Percentiles rank a stretch among this genome's conserved stretches.
Conservation (phyloP, 345 rosid genomes). For the Balakata baccata region DNA sequence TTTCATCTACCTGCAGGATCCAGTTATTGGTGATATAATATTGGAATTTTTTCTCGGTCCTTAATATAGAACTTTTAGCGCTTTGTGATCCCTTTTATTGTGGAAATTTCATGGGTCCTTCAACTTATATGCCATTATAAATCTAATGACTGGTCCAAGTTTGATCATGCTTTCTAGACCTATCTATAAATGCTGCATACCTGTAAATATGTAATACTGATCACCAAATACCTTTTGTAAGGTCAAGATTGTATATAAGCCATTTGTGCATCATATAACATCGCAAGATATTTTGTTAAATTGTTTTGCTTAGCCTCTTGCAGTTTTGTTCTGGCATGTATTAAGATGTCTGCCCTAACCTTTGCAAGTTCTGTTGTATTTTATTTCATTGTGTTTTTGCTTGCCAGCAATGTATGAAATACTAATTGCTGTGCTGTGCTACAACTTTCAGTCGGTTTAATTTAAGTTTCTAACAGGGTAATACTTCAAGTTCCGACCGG, state of each 20-base stretch:
- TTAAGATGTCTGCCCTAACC: background rate
- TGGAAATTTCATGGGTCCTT: background rate
- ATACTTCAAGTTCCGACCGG: constrained; percentile 31
- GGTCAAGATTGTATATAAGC: background rate
- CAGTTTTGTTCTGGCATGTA: background rate
- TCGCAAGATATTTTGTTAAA: background rate
- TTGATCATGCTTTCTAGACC: background rate
- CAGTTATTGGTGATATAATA: background rate
- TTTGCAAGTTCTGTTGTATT: background rate
- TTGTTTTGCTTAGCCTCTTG: background rate
- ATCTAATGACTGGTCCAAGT: background rate
- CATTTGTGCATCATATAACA: background rate
- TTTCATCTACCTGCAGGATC: background rate
- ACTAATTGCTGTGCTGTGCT: background rate
- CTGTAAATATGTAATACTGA: background rate
- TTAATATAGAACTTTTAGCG: background rate
- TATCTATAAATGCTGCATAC: background rate
- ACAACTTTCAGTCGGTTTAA: background rate
- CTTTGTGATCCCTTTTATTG: background rate
- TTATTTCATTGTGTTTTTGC: background rate
- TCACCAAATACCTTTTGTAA: background rate
- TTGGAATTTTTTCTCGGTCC: background rate
- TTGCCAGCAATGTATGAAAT: background rate
- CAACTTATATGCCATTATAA: background rate
- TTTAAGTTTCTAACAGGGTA: constrained; percentile 32